Evolutionary conservation across 768 basidiomycete species (phyloP), one percentile per base, ranked within the genome.

Genomic region (Phlebiopsis gigantea): DNA sequence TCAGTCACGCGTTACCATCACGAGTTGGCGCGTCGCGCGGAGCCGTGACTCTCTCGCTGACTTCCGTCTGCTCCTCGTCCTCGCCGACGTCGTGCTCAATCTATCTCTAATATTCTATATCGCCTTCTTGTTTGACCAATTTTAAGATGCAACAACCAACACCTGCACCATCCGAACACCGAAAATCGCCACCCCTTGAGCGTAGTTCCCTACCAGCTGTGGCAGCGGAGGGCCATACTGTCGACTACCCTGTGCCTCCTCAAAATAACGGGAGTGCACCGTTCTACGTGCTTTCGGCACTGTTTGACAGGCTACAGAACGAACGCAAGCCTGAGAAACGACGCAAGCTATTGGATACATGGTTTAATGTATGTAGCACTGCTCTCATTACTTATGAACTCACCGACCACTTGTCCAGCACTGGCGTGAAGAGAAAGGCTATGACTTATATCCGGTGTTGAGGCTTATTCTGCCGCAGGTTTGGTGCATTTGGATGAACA

Each of bases 401-500:
- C 53, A 61, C 43, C 62, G 43, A 55, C 49, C 52, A 44, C 28
- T 61, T 61, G 55, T 43, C 39, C 62, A 92, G 87, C 84, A 88
- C 65, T 98, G 94, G 93, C 80, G 95, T 62, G 75, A 83, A 43
- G 81, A 90, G 64, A 87, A 93, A 44, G 97, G 97, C 0, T 75
- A 82, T 63, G 91, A 98, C 67, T 70, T 99, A 30, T 98, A 90
- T 69, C 95, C 96, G 4, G 83, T 94, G 28, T 75, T 98, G 47
- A 84, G 94, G 29, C 77, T 99, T 21, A 76, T 99, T 51, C 76
- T 99, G 41, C 97, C 97, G 5, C 95, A 97, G 79, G 92, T 80
- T 70, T 56, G n/a, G 71, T 69, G 24, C 21, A 1, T 19, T 21
- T 21, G 28, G 52, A 14, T 31, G 45, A 22, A 30, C 22, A 2